A percentile compares a stretch with the other conserved stretches of the same genome.
Conservation (phyloP, 148 eudicot genomes). For the Vaccinium myrtillus region DNA sequence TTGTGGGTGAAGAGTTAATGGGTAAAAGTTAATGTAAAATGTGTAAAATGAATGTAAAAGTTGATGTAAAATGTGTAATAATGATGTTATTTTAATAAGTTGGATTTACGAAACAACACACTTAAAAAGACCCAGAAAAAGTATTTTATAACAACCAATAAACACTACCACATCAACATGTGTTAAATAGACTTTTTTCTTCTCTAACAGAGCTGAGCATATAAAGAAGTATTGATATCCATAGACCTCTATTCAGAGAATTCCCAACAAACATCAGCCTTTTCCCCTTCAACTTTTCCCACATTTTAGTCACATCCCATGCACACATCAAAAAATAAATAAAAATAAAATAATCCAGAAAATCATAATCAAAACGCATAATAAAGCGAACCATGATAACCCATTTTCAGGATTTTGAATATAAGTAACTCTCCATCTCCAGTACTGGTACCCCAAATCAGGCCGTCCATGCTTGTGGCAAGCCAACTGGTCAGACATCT, state of each 20-base stretch:
- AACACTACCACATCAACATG: not conserved
- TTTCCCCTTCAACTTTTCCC: constrained; percentile 90
- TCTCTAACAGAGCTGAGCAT: not conserved
- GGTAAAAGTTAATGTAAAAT: too few relatives aligned
- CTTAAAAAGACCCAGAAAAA: too few relatives aligned
- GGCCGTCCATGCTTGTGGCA: constrained; percentile 88
- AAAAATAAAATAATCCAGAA: constrained; percentile 21
- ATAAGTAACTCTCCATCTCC: constrained; percentile 84
- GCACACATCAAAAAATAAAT: not conserved
- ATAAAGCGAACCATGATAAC: not conserved
- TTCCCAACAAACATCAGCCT: constrained; percentile 92
- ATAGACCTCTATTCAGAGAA: constrained; percentile 92
- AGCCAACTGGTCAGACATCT: constrained; percentile 94
- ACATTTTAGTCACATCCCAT: constrained; percentile 79
- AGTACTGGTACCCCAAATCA: constrained; percentile 69
- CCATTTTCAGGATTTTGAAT: not conserved
- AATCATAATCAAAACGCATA: not conserved
- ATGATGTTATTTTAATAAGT: too few relatives aligned
- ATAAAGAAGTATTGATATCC: constrained; percentile 73
- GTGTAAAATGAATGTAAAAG: too few relatives aligned
- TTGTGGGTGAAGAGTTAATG: too few relatives aligned
- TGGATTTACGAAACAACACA: too few relatives aligned
- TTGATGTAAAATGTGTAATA: too few relatives aligned
- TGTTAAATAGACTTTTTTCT: not conserved
- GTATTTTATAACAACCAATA: not conserved